Conservation (phyloP, 176 grass and related monocot species). For the Musa acuminata region DNA sequence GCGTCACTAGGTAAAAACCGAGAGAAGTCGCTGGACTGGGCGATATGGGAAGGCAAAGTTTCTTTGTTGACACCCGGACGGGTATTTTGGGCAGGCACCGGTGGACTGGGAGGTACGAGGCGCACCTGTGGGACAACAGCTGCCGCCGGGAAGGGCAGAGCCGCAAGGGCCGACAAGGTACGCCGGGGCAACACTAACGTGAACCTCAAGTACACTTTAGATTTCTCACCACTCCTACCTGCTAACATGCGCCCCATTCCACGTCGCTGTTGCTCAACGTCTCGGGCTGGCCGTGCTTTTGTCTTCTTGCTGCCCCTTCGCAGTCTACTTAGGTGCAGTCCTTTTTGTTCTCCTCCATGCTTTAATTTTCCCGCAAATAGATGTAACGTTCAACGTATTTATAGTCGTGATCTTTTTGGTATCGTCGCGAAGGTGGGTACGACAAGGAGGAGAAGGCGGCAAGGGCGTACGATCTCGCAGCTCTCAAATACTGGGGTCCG, state of each 20-base stretch:
- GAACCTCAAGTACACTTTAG: too few species aligned
- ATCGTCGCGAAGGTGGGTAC: slow-evolving; percentile 55
- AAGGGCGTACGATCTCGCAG: slow-evolving; percentile 89
- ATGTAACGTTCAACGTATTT: too few species aligned
- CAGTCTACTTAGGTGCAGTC: slow-evolving; percentile 68
- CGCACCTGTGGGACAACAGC: slow-evolving; percentile 97
- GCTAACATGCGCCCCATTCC: slow-evolving; percentile 1
- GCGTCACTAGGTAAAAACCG: slow-evolving; percentile 56
- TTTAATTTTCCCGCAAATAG: background rate
- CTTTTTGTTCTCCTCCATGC: background rate
- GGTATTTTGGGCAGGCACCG: slow-evolving; percentile 46
- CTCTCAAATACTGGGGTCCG: slow-evolving; percentile 88
- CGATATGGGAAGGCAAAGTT: too few species aligned
- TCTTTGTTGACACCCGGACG: background rate
- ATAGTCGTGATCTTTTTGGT: background rate
- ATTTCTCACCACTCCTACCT: background rate
- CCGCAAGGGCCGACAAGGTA: slow-evolving; percentile 97
- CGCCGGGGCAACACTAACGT: background rate
- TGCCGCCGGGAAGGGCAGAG: slow-evolving; percentile 95
- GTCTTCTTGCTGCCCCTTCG: background rate
- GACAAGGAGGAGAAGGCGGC: slow-evolving; percentile 92
- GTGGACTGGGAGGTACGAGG: slow-evolving; percentile 92
- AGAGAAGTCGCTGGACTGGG: too few species aligned
- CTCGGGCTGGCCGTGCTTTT: slow-evolving; percentile 21
- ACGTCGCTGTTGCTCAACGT: background rate